Conservation (phyloP, 371 early-diverging fungal species). For the Lichtheimia hyalospora region DNA sequence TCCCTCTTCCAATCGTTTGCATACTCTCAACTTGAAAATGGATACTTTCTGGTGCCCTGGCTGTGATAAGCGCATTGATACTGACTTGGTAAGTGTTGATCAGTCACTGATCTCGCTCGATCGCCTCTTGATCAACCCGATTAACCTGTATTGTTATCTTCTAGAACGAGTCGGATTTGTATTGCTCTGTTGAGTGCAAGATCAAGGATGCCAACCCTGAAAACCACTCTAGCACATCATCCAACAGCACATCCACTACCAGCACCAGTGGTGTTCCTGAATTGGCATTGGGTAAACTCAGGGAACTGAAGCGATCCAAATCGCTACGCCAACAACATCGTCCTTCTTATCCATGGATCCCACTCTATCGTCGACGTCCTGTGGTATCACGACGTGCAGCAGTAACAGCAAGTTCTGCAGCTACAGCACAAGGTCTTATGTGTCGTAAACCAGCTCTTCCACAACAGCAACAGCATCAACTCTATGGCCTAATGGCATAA, state of each 20-base stretch:
- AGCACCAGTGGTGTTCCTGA: conserved; percentile 4
- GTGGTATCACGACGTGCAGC: conserved; percentile 1
- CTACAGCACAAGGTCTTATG: not conserved
- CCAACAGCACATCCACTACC: not conserved
- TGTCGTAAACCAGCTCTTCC: not conserved
- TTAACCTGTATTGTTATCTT: not conserved
- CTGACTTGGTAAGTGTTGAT: conserved; percentile 15
- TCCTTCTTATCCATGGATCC: conserved; percentile 27
- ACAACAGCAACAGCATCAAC: no score
- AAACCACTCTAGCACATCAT: not conserved
- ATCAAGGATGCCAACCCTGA: conserved; percentile 15
- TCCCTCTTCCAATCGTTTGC: not conserved
- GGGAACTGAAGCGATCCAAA: conserved; percentile 1
- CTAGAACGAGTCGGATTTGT: conserved; percentile 23
- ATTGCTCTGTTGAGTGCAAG: conserved; percentile 24
- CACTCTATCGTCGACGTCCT: conserved; percentile 22
- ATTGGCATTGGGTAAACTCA: not conserved
- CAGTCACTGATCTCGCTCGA: not conserved
- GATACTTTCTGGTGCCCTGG: conserved; percentile 33
- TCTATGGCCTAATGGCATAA: no score
- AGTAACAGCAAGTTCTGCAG: not conserved
- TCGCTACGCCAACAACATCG: conserved; percentile 17
- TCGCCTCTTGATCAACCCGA: no score
- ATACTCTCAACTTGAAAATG: conserved; percentile 9
- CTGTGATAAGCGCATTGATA: conserved; percentile 30